Conservation (phyloP, 78 protist genomes). For the Protostelium mycophagum region DNA sequence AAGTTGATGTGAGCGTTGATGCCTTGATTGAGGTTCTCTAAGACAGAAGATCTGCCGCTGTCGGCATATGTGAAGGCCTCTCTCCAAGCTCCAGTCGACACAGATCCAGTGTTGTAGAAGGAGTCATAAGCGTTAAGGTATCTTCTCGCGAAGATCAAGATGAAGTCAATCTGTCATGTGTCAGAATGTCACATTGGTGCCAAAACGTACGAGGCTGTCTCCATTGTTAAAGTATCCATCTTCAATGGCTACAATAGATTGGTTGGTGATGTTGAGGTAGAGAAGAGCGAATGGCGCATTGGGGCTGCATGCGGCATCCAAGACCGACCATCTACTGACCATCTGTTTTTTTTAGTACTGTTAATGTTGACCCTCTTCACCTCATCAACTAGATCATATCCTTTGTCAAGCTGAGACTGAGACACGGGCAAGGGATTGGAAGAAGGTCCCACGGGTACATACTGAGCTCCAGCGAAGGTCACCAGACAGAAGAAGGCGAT, state of each 20-base stretch:
- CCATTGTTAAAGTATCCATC: neutral
- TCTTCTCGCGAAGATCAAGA: neutral
- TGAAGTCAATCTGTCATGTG: neutral
- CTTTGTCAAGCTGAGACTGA: neutral
- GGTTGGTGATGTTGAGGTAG: neutral
- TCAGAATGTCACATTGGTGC: neutral
- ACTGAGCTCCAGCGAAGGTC: no score
- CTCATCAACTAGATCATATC: neutral
- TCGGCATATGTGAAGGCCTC: neutral
- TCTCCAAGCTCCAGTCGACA: neutral
- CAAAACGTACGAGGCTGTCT: neutral
- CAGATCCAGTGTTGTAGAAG: neutral
- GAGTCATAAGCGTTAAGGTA: neutral
- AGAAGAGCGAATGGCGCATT: neutral
- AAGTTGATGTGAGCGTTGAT: slow-evolving; percentile 1
- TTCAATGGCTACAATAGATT: neutral
- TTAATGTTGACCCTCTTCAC: no score
- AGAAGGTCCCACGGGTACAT: neutral
- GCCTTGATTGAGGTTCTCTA: neutral
- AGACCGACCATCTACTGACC: neutral
- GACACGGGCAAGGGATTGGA: neutral
- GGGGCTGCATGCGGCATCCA: neutral
- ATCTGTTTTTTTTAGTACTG: neutral
- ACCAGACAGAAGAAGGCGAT: no score
- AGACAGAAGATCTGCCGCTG: neutral